Evolutionary conservation across 1,284 basidiomycete species (phyloP).

Genomic region (Phlebopus sp.): DNA sequence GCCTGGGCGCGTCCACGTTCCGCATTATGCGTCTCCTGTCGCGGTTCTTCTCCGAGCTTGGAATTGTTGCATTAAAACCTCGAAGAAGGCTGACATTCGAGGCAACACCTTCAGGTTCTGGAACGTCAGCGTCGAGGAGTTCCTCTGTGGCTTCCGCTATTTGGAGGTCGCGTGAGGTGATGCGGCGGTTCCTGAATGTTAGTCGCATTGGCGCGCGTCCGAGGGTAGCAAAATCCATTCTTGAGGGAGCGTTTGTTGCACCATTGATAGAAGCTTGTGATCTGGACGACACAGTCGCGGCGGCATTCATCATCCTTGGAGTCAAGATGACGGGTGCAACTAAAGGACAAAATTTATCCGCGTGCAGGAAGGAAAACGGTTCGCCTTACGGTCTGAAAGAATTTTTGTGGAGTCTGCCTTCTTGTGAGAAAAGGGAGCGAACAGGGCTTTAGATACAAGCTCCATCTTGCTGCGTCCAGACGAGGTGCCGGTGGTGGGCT

Average conservation of each 20-base stretch:
- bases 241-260: constrained; percentile 36
- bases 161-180: constrained; percentile 80
- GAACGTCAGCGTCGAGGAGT: constrained; percentile 69
- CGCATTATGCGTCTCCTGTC: constrained; percentile 74
- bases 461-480: constrained; percentile 44
- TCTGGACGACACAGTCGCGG: constrained; percentile 58
- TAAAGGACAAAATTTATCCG: constrained; percentile 31
- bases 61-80: constrained; percentile 91
- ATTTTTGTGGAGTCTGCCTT: constrained; percentile 68
- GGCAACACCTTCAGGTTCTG: constrained; percentile 61
- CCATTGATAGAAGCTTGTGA: constrained; percentile 42
- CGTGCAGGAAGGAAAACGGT: neutral
- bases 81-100: constrained; percentile 73
- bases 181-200: constrained; percentile 58
- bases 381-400: constrained; percentile 63
- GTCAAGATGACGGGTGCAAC: constrained; percentile 92
- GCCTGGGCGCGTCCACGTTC: constrained; percentile 72
- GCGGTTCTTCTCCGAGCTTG: constrained; percentile 77
- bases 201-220: constrained; percentile 72
- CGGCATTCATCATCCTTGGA: constrained; percentile 70
- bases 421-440: constrained; percentile 64
- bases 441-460: constrained; percentile 60
- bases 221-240: constrained; percentile 67
- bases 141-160: constrained; percentile 82
- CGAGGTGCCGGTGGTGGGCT: constrained; percentile 2